Conservation (phyloP, 768 basidiomycete genomes). For the Lactarius hengduanensis region DNA sequence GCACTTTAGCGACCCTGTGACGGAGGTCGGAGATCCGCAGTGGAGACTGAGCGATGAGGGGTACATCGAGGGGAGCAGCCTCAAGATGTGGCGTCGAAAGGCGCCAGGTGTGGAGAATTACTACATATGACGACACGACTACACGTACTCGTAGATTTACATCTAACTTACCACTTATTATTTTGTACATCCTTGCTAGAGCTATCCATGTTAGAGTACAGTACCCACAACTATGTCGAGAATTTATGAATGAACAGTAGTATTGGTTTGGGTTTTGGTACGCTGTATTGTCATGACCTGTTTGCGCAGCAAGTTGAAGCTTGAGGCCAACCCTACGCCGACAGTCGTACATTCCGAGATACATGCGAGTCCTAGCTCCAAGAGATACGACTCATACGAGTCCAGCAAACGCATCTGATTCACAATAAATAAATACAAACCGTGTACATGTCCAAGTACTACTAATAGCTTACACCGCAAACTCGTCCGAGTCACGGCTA, state of each 20-base stretch:
- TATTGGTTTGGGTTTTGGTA: neutral
- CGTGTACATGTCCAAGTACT: too few species aligned
- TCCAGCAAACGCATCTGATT: too few species aligned
- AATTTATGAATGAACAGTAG: neutral
- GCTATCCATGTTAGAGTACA: neutral
- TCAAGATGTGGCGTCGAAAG: slow-evolving; percentile 29
- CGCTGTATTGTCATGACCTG: too few species aligned
- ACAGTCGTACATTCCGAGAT: too few species aligned
- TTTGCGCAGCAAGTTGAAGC: too few species aligned
- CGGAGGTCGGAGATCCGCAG: slow-evolving; percentile 23
- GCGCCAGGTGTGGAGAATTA: slow-evolving; percentile 31
- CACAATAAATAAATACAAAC: too few species aligned
- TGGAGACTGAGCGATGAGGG: slow-evolving; percentile 28
- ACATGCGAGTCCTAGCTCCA: too few species aligned
- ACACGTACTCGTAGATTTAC: neutral
- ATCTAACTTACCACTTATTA: slow-evolving; percentile 1
- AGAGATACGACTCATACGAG: too few species aligned
- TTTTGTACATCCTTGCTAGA: neutral
- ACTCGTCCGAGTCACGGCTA: too few species aligned
- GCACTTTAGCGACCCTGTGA: slow-evolving; percentile 30
- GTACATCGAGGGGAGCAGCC: slow-evolving; percentile 26
- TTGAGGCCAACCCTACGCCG: too few species aligned
- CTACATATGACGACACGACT: slow-evolving; percentile 3
- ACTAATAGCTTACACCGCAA: too few species aligned
- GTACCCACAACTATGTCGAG: neutral